Evolutionary conservation across 495 filamentous ascomycete species (phyloP).

Genomic region (Hyaloscypha hepaticicola): DNA sequence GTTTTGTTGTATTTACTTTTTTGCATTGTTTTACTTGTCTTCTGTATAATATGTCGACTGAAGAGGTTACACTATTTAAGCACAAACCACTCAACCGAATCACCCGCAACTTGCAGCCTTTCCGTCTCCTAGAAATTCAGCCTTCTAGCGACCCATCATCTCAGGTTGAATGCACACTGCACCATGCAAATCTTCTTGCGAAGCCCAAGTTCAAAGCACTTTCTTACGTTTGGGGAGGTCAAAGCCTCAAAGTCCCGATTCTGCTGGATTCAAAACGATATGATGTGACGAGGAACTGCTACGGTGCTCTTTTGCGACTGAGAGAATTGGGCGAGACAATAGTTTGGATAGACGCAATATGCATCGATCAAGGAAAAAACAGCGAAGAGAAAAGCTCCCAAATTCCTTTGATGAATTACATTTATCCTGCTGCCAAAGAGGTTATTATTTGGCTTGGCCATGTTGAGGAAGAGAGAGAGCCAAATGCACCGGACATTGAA

Average conservation of each 20-base stretch:
- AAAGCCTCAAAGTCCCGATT: neutral
- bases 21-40: neutral
- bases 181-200: neutral
- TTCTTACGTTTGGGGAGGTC: conserved; percentile 11
- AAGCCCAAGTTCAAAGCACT: conserved; percentile 3
- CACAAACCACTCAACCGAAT: neutral
- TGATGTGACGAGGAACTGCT: conserved; percentile 9
- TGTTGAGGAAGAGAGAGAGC: neutral
- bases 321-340: neutral
- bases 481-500: neutral
- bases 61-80: neutral
- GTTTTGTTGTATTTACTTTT: neutral
- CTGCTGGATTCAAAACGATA: neutral
- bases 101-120: neutral
- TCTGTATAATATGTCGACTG: neutral
- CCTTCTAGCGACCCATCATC: neutral
- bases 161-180: neutral
- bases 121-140: neutral
- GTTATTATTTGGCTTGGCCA: conserved; percentile 17
- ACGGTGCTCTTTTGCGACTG: conserved; percentile 2
- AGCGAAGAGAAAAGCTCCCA: conserved; percentile 28
- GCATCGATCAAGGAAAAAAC: conserved; percentile 34
- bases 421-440: conserved; percentile 32
- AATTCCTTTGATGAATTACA: conserved; percentile 30
- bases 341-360: conserved; percentile 36